Percentiles rank a stretch among this genome's conserved stretches.
These are phyloP conservation scores for Nymphaea colorata DNA, from an alignment of 164 flowering plant genomes.

Conservation along the genomic window DNA sequence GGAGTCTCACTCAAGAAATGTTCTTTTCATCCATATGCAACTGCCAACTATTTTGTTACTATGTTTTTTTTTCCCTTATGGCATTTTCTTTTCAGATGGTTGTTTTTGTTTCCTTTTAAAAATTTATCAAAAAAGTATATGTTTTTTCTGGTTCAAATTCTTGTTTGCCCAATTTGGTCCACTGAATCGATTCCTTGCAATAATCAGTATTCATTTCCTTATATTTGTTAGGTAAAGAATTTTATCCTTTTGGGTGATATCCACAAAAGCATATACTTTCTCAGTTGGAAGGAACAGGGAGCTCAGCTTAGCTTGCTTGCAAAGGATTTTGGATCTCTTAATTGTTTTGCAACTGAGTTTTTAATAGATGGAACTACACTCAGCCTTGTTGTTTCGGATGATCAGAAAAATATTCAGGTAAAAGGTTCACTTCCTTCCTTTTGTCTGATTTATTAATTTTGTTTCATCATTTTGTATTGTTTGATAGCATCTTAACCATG, in stretches of 20 bases:
- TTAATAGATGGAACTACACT: conserved; percentile 91
- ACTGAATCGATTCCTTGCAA: background rate
- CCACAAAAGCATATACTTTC: conserved; percentile 93
- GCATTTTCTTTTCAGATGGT: too few relatives aligned
- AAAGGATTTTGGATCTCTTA: conserved; percentile 89
- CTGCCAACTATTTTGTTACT: too few relatives aligned
- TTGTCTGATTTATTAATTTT: background rate
- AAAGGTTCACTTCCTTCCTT: conserved; percentile 3
- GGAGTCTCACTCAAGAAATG: too few relatives aligned
- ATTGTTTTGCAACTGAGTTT: conserved; percentile 91
- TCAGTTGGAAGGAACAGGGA: conserved; percentile 97
- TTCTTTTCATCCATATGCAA: too few relatives aligned
- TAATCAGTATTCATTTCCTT: background rate
- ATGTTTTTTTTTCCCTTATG: too few relatives aligned
- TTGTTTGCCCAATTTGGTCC: background rate
- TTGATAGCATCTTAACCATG: too few relatives aligned
- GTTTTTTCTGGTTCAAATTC: too few relatives aligned
- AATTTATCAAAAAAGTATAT: too few relatives aligned
- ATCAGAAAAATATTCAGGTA: conserved; percentile 94
- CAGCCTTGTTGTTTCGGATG: conserved; percentile 86
- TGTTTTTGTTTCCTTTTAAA: too few relatives aligned
- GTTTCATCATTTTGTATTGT: background rate
- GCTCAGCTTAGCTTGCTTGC: conserved; percentile 82
- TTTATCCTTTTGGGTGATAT: conserved; percentile 88
- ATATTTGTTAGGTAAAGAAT: conserved; percentile 69